phyloP scores from a whole-genome alignment of 2,329 filamentous ascomycete genomes.

The Ascomycota sp. region DNA sequence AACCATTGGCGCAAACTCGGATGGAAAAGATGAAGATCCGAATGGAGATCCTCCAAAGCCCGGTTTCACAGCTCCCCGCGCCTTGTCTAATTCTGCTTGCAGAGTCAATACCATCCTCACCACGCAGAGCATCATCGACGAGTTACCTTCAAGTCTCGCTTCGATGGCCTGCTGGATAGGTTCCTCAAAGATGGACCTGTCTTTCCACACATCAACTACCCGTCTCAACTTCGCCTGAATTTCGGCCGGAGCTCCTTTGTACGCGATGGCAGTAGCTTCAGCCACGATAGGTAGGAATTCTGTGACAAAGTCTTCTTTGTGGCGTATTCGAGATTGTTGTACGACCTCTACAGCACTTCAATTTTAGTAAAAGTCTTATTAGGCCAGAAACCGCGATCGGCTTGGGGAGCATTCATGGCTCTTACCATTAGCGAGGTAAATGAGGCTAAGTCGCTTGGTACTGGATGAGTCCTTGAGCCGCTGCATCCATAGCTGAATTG shows the following conservation, averaged over 20 bases:
- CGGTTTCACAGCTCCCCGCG: slow-evolving; percentile 28
- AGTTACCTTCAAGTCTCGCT: slow-evolving; percentile 52
- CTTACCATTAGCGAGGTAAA: slow-evolving; percentile 91
- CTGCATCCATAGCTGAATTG: slow-evolving; percentile 79
- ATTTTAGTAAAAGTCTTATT: too few relatives aligned
- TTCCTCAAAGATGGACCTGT: slow-evolving; percentile 63
- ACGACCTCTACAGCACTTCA: slow-evolving; percentile 67
- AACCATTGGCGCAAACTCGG: slow-evolving; percentile 59
- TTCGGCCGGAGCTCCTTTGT: slow-evolving; percentile 71
- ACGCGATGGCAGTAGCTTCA: slow-evolving; percentile 76
- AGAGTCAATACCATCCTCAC: slow-evolving; percentile 3
- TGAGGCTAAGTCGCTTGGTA: slow-evolving; percentile 68
- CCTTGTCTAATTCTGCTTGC: slow-evolving; percentile 38
- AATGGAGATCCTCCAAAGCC: slow-evolving; percentile 34
- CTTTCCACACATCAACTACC: slow-evolving; percentile 87
- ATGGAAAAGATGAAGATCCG: slow-evolving; percentile 40
- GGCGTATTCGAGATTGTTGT: slow-evolving; percentile 83
- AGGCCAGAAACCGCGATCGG: too few relatives aligned
- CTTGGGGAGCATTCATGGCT: slow-evolving; percentile 1
- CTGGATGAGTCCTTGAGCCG: slow-evolving; percentile 73
- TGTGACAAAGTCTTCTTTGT: slow-evolving; percentile 78
- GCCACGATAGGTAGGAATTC: slow-evolving; percentile 85
- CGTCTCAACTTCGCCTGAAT: slow-evolving; percentile 73
- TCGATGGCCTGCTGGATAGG: slow-evolving; percentile 70
- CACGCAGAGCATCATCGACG: too few relatives aligned